Evolutionary conservation across 1,284 basidiomycete genomes (phyloP), one percentile per base, ranked within the genome.

Genomic region (Ceratobasidium sp.): DNA sequence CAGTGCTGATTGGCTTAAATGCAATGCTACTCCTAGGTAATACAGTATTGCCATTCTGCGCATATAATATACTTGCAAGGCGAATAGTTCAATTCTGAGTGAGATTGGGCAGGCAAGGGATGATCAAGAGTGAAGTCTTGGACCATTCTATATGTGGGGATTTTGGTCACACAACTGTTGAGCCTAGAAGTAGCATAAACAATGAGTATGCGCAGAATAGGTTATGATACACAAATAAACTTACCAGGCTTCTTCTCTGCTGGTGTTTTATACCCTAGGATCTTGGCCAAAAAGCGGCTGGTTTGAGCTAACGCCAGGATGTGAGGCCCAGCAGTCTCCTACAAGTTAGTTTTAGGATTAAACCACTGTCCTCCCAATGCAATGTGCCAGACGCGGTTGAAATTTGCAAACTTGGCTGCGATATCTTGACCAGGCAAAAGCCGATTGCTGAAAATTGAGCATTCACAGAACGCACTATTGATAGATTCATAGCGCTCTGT

Each of bases 361-460:
- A 24, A 54, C 22, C 29, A 54, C 11, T 22, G 29, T 14, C 53
- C 53, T 7, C 53, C 53, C 14, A 54, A 24, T 27, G 22, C 53
- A 3, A 54, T 22, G 36, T 59, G 56, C n/a, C 17, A 8, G 31
- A 31, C 29, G 31, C 36, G 50, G 14, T 50, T 31, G 22, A 66
- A 66, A 29, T 17, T 36, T 4, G 14, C 78, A 9, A 84, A 78
- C 56, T 81, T 76, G 14, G 59, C 22, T 0, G 83, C 82, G 44
- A 85, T 85, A 65, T 85, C 83, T 15, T 79, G 81, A 73, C 83
- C 84, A 11, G 84, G 84, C 1, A 84, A 80, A 1, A 80, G 81
- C 47, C 82, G 83, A 59, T 85, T 85, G 29, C 81, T 83, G 7
- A 81, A 67, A 31, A 85, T 78, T 8, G 81, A 83, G 64, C 81